Evolutionary conservation across 129 eudicot species (phyloP).

Genomic region (Apium graveolens): DNA sequence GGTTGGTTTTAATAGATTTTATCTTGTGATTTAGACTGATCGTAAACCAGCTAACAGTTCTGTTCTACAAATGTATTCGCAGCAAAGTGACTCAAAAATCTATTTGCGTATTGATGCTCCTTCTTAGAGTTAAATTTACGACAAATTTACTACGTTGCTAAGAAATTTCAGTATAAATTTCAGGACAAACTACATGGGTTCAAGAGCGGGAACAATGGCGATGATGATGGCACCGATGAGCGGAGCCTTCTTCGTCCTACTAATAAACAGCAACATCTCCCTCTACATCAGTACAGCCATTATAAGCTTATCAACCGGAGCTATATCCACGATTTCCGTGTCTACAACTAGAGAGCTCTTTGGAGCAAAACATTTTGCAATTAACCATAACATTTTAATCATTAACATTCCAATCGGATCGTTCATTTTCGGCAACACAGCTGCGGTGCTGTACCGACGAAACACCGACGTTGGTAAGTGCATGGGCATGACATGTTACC

Average conservation of each 20-base stretch:
- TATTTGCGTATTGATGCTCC: no score
- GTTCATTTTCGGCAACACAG: conserved; percentile 65
- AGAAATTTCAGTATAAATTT: background rate
- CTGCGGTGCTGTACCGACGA: conserved; percentile 55
- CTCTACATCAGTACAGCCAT: conserved; percentile 59
- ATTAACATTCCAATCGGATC: conserved; percentile 84
- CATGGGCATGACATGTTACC: conserved; percentile 65
- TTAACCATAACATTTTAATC: conserved; percentile 75
- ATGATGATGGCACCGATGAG: conserved; percentile 63
- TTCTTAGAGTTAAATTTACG: background rate
- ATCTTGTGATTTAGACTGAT: background rate
- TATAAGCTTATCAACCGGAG: conserved; percentile 70
- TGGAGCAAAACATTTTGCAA: conserved; percentile 62
- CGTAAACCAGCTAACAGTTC: background rate
- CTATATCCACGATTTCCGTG: conserved; percentile 64
- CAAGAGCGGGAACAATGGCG: conserved; percentile 65
- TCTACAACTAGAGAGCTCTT: conserved; percentile 72
- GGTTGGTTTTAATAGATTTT: conserved; percentile 21
- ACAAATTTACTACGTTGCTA: background rate
- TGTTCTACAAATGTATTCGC: background rate
- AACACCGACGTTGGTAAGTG: conserved; percentile 44
- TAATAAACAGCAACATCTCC: conserved; percentile 22
- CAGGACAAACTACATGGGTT: conserved; percentile 36
- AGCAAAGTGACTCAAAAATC: background rate
- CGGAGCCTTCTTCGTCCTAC: conserved; percentile 61